These are phyloP conservation scores for Sphaerostilbella broomeana DNA, from an alignment of 2,329 filamentous ascomycete species.

Conservation along the genomic window DNA sequence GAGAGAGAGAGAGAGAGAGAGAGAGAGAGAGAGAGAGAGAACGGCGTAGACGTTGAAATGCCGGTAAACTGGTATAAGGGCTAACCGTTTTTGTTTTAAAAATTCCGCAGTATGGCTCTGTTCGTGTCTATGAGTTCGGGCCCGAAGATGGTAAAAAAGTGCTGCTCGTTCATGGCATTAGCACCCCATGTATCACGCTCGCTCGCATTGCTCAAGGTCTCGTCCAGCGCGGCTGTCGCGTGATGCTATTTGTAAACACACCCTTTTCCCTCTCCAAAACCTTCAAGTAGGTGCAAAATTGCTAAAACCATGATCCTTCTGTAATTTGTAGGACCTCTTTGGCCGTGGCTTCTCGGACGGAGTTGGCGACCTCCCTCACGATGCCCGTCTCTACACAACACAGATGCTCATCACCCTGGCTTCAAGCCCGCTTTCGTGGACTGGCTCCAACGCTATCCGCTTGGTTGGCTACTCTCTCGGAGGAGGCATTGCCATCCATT, in stretches of 20 bases:
- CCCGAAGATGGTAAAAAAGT: slow-evolving; percentile 67
- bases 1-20: not conserved
- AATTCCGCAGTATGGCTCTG: slow-evolving; percentile 54
- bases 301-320: too few species aligned
- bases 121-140: slow-evolving; percentile 78
- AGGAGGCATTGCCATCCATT: slow-evolving; percentile 69
- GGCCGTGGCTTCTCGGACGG: slow-evolving; percentile 61
- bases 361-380: slow-evolving; percentile 61
- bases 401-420: slow-evolving; percentile 66
- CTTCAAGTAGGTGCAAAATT: not conserved
- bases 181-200: slow-evolving; percentile 70
- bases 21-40: too few species aligned
- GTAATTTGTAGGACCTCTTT: slow-evolving; percentile 59
- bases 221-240: slow-evolving; percentile 63
- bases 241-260: slow-evolving; percentile 64
- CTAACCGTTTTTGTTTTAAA: slow-evolving; percentile 2
- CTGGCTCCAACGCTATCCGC: slow-evolving; percentile 49
- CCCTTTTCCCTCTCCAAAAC: slow-evolving; percentile 9
- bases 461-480: slow-evolving; percentile 78
- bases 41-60: too few species aligned
- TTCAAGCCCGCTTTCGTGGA: slow-evolving; percentile 66
- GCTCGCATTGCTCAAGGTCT: slow-evolving; percentile 60
- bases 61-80: not conserved
- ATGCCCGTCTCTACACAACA: slow-evolving; percentile 64
- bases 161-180: slow-evolving; percentile 76